Conservation (phyloP, 2,329 filamentous ascomycete species). For the Hysterium pulicare region DNA sequence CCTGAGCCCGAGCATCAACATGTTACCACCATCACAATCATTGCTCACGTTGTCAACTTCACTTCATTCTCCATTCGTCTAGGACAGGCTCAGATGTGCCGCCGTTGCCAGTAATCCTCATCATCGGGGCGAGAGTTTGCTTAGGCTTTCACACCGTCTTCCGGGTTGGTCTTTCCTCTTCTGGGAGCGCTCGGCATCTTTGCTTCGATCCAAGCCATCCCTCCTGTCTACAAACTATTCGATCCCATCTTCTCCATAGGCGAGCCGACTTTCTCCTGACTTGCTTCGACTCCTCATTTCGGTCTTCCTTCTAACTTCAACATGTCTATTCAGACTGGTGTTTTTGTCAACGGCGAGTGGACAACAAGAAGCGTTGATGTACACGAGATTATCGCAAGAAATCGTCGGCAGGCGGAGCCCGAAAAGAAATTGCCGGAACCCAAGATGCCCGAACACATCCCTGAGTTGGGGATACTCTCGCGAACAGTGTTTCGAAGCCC, state of each 20-base stretch:
- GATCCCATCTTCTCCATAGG: too few relatives aligned
- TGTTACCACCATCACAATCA: too few relatives aligned
- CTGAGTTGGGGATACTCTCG: constrained; percentile 69
- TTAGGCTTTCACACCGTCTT: background rate
- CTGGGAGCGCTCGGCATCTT: background rate
- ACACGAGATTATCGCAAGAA: constrained; percentile 41
- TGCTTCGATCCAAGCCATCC: background rate
- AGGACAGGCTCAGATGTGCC: too few relatives aligned
- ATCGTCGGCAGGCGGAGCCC: constrained; percentile 20
- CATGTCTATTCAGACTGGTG: constrained; percentile 12
- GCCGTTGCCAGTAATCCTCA: too few relatives aligned
- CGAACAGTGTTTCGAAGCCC: constrained; percentile 76
- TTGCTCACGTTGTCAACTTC: too few relatives aligned
- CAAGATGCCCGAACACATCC: constrained; percentile 38
- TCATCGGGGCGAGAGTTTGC: too few relatives aligned
- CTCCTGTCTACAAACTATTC: too few relatives aligned
- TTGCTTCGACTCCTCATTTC: background rate
- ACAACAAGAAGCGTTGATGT: constrained; percentile 36
- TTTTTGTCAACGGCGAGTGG: constrained; percentile 33
- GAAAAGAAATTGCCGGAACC: constrained; percentile 21
- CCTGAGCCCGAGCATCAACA: background rate
- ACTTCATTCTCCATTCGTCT: too few relatives aligned
- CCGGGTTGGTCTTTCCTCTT: background rate
- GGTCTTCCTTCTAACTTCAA: background rate
- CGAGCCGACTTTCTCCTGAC: too few relatives aligned